Evolutionary conservation across 352 stramenopile genomes (phyloP).

Genomic region (Phytophthora sp.): DNA sequence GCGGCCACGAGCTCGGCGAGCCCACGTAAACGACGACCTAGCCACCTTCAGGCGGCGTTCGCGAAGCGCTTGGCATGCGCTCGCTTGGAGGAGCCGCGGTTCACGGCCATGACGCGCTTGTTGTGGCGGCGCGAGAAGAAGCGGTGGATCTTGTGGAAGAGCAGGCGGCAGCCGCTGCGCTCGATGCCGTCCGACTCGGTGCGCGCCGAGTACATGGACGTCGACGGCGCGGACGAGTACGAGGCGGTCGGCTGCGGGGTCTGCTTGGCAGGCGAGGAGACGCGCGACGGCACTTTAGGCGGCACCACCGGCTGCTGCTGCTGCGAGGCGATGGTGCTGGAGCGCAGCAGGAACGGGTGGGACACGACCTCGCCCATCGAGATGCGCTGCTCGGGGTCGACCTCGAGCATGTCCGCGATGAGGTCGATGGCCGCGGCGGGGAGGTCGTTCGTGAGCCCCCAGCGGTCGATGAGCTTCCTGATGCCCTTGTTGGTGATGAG

Average conservation of each 20-base stretch:
- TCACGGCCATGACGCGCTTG: constrained; percentile 55
- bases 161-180: constrained; percentile 31
- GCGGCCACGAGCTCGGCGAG: constrained; percentile 22
- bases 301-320: constrained; percentile 7
- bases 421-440: constrained; percentile 64
- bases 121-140: constrained; percentile 50
- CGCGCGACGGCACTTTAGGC: constrained; percentile 10
- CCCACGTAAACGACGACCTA: constrained; percentile 33
- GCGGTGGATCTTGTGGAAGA: constrained; percentile 53
- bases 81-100: constrained; percentile 27
- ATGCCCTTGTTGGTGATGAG: constrained; percentile 67
- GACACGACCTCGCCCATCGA: constrained; percentile 66
- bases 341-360: constrained; percentile 61
- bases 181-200: constrained; percentile 30
- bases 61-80: constrained; percentile 25
- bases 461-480: constrained; percentile 66
- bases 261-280: constrained; percentile 20
- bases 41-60: constrained; percentile 43
- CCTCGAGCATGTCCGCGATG: constrained; percentile 64
- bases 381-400: constrained; percentile 58
- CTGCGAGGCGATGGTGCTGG: constrained; percentile 13
- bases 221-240: constrained; percentile 21
- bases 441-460: constrained; percentile 66
- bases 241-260: constrained; percentile 19
- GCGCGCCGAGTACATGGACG: constrained; percentile 35